Evolutionary conservation across 441 rosid species (phyloP).

Genomic region (Isatis lusitanica): DNA sequence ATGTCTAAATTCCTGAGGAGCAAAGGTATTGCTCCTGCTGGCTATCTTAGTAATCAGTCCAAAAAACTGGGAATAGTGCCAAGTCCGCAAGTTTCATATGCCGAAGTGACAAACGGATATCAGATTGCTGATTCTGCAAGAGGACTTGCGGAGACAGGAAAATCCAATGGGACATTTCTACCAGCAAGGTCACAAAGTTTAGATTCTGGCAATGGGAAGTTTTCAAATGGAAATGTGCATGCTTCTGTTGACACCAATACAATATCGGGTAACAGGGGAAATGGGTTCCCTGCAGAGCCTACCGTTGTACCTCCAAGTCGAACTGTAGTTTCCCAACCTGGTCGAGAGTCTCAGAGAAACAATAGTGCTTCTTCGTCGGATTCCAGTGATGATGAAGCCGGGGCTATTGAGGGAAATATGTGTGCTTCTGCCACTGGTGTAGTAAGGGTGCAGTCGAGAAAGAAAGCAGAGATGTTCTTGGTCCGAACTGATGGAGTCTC

Average conservation of each 20-base stretch:
- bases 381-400: conserved; percentile 60
- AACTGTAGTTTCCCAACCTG: conserved; percentile 33
- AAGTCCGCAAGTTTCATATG: conserved; percentile 38
- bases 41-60: conserved; percentile 45
- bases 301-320: conserved; percentile 31
- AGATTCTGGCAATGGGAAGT: conserved; percentile 38
- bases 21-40: conserved; percentile 58
- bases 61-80: conserved; percentile 43
- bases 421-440: conserved; percentile 98
- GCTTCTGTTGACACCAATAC: conserved; percentile 36
- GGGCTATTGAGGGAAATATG: conserved; percentile 77
- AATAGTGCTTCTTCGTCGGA: conserved; percentile 39
- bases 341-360: conserved; percentile 38
- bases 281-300: conserved; percentile 32
- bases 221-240: conserved; percentile 37
- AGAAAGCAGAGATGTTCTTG: conserved; percentile 95
- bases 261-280: conserved; percentile 37
- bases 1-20: conserved; percentile 72
- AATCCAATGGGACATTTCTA: conserved; percentile 41
- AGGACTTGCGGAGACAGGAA: conserved; percentile 37
- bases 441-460: conserved; percentile 93
- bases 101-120: conserved; percentile 30
- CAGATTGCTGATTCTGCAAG: conserved; percentile 34
- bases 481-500: conserved; percentile 98
- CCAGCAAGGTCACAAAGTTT: conserved; percentile 35